These are phyloP conservation scores for Talaromyces stipitatus DNA, from an alignment of 495 filamentous ascomycete species.

Conservation along the genomic window DNA sequence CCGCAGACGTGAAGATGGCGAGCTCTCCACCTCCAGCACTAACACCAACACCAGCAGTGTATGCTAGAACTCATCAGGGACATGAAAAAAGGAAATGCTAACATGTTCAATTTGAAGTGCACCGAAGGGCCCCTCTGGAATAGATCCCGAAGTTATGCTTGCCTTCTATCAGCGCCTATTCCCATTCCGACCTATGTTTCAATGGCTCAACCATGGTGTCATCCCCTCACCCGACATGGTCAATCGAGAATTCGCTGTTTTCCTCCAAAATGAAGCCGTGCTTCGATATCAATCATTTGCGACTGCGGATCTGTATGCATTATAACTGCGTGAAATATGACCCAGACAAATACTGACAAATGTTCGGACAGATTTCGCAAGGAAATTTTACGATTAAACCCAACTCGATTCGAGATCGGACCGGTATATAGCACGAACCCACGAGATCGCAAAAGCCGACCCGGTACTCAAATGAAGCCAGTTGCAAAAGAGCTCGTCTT, in stretches of 20 bases:
- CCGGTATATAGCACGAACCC: constrained; percentile 92
- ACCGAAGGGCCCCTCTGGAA: constrained; percentile 26
- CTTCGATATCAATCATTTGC: constrained; percentile 87
- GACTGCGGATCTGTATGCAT: constrained; percentile 70
- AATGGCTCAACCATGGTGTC: constrained; percentile 95
- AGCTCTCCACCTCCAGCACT: constrained; percentile 33
- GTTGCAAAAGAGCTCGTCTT: constrained; percentile 90
- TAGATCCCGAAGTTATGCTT: constrained; percentile 76
- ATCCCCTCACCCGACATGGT: constrained; percentile 78
- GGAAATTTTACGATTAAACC: constrained; percentile 77
- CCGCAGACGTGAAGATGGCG: constrained; percentile 34
- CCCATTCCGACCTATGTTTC: constrained; percentile 90
- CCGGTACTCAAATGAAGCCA: constrained; percentile 58
- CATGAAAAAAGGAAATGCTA: background rate
- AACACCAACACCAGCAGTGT: constrained; percentile 34
- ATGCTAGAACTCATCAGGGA: constrained; percentile 11
- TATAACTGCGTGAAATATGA: background rate
- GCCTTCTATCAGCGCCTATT: constrained; percentile 95
- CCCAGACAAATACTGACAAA: constrained; percentile 1
- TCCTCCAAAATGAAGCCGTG: constrained; percentile 80
- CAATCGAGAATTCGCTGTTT: constrained; percentile 93
- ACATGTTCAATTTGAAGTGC: background rate
- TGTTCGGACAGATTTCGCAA: constrained; percentile 62
- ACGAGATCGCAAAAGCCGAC: constrained; percentile 80
- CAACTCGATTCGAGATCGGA: constrained; percentile 94